Evolutionary conservation across 2,329 filamentous ascomycete species (phyloP).

Genomic region (Pseudocercospora eumusae): DNA sequence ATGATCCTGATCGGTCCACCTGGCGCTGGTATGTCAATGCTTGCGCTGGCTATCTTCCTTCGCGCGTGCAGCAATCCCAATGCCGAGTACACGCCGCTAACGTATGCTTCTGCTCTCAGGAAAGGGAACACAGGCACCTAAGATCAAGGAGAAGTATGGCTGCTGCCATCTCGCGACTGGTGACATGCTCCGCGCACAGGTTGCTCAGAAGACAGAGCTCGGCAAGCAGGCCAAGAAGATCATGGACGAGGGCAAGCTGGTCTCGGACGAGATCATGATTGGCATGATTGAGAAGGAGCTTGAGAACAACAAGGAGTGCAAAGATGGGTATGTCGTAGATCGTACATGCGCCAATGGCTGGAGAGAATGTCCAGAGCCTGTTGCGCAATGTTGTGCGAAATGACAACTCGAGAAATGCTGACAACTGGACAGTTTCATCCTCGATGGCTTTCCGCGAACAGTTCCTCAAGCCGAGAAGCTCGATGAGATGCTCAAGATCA

Average conservation of each 20-base stretch:
- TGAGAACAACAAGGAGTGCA: slow-evolving; percentile 90
- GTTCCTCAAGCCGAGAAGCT: slow-evolving; percentile 93
- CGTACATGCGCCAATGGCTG: slow-evolving; percentile 10
- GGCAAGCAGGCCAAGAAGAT: slow-evolving; percentile 99
- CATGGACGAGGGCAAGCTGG: slow-evolving; percentile 96
- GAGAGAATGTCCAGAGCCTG: not conserved
- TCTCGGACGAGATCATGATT: slow-evolving; percentile 98
- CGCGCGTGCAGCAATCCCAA: not conserved
- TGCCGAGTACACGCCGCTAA: slow-evolving; percentile 20
- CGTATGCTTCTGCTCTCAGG: slow-evolving; percentile 55
- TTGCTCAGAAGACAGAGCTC: slow-evolving; percentile 93
- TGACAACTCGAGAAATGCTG: slow-evolving; percentile 6
- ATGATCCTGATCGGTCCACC: slow-evolving; percentile 98
- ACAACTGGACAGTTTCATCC: slow-evolving; percentile 73
- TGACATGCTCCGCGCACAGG: slow-evolving; percentile 98
- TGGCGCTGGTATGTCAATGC: slow-evolving; percentile 75
- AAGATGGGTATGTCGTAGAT: slow-evolving; percentile 73
- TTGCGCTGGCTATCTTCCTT: not conserved
- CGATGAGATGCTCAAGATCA: slow-evolving; percentile 80
- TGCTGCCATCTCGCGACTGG: slow-evolving; percentile 97
- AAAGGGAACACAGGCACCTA: slow-evolving; percentile 97
- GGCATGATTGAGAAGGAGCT: slow-evolving; percentile 99
- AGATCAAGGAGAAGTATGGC: slow-evolving; percentile 96
- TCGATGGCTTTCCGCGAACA: slow-evolving; percentile 97
- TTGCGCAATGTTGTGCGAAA: not conserved